Conservation (phyloP, 495 filamentous ascomycete genomes). For the Hypoxylon cercidicola region DNA sequence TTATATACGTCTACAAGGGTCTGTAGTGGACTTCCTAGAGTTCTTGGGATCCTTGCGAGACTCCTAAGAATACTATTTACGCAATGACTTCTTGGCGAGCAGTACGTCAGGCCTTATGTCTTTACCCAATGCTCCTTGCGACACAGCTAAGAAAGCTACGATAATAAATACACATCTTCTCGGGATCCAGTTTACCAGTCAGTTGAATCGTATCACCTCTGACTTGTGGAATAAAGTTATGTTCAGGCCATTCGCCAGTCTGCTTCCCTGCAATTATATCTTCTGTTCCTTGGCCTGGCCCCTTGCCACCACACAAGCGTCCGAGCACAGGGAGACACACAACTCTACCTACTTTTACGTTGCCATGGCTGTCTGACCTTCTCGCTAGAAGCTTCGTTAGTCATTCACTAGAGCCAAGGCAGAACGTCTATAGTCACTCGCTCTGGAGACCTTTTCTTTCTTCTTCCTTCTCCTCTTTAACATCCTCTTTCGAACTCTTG, state of each 20-base stretch:
- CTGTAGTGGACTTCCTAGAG: conserved; percentile 1
- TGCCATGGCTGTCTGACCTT: conserved; percentile 2
- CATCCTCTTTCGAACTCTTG: neutral
- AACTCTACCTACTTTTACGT: conserved; percentile 3
- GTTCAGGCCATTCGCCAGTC: neutral
- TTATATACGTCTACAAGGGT: neutral
- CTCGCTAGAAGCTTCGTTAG: conserved; percentile 10
- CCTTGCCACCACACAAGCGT: conserved; percentile 4
- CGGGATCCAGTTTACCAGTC: conserved; percentile 22
- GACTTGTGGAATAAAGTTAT: conserved; percentile 4
- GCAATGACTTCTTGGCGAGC: conserved; percentile 5
- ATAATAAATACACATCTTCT: neutral
- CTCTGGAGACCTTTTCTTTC: conserved; percentile 5
- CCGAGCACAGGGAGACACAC: conserved; percentile 3
- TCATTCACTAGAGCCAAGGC: conserved; percentile 27
- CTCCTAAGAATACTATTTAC: conserved; percentile 1
- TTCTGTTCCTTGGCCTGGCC: conserved; percentile 1
- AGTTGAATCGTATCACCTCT: conserved; percentile 1
- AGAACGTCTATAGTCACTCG: conserved; percentile 12
- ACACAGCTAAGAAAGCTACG: neutral
- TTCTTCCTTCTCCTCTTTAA: neutral
- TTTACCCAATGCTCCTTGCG: neutral
- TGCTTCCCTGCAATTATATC: neutral
- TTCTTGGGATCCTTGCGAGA: neutral
- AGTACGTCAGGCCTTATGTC: neutral